A percentile compares a stretch with the other conserved stretches of the same genome.
These are phyloP conservation scores for Pseudocohnilembus persalinus DNA, from an alignment of 169 alveolate species.

Conservation along the genomic window DNA sequence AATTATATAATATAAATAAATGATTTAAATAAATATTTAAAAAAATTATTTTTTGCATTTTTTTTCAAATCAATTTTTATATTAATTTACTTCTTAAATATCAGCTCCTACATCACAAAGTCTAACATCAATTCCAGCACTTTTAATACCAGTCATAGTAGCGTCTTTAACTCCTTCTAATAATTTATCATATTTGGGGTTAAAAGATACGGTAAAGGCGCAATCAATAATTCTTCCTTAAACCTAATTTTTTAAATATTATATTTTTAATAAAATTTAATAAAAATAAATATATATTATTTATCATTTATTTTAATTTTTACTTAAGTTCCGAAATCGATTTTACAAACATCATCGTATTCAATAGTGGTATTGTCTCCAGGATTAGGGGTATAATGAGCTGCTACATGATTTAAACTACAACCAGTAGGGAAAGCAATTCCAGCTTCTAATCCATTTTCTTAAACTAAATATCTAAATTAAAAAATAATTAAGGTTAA, in stretches of 20 bases:
- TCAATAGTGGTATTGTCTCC: slow-evolving; percentile 85
- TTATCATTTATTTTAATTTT: no score
- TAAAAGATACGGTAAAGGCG: slow-evolving; percentile 99
- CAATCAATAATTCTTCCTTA: slow-evolving; percentile 99
- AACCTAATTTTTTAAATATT: no score
- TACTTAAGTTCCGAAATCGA: slow-evolving; percentile 99
- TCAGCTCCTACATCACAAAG: slow-evolving; percentile 98
- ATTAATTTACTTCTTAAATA: slow-evolving; percentile 91
- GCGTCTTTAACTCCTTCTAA: slow-evolving; percentile 98
- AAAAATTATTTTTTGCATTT: no score
- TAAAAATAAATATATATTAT: no score
- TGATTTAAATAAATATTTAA: no score
- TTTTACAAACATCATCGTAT: slow-evolving; percentile 95
- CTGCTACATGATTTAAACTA: slow-evolving; percentile 97
- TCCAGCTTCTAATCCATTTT: slow-evolving; percentile 97
- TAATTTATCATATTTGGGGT: slow-evolving; percentile 89
- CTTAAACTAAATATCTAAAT: slow-evolving; percentile 93
- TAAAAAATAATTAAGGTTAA: no score
- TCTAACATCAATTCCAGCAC: slow-evolving; percentile 99
- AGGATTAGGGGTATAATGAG: slow-evolving; percentile 99
- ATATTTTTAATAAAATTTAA: no score
- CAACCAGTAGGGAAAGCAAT: slow-evolving; percentile 99
- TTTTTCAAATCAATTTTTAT: no score
- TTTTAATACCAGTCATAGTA: slow-evolving; percentile 97
- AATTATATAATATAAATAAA: no score